Base-by-base conservation (phyloP, 768 basidiomycete genomes). In the Boletus vinaceobasis region DNA sequence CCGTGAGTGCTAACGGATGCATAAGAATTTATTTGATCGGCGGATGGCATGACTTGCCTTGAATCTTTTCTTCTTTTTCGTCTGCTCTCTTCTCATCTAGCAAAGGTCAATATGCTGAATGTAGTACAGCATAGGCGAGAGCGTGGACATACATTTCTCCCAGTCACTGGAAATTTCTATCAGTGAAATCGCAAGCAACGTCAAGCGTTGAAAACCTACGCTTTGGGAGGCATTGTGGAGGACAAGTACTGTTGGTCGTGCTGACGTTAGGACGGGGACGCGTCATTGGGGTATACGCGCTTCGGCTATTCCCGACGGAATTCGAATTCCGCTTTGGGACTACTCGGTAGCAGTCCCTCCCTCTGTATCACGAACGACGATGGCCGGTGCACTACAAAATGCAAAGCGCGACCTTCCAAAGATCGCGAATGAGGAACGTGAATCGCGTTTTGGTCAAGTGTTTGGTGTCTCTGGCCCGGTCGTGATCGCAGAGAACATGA, bases 381-480 rank as follows among this genome's bases (percentile, higher is more conserved):
- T 96, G 95, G 94, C 95, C 37, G 95, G 95, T 58, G 95, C 90
- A 65, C 84, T 96, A 67, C 81, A 88, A 59, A 95, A 94, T 70
- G 94, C 94, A 61, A 91, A 87, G 79, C 83, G 80, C 72, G 80
- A 91, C 72, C 84, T 98, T 55, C 80, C 84, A 66, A 96, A 89
- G 81, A 85, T 98, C 71, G 77, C 80, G 53, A 88, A 98, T 81
- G 95, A 96, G 73, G 90, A 96, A 60, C 80, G 81, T 45, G 95
- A 97, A 75, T 88, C 86, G 59, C 80, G 80, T 60, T 92, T 91
- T 63, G 94, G 92, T 53, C 83, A 87, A 63, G 93, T 96, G 8
- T 93, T 83, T 70, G 95, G 95, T 58, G 97, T 99, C 38, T 99
- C 97, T 37, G 97, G 97, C 40, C 97, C 97, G 48, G 96, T 98